A percentile compares a stretch with the other conserved stretches of the same genome.
phyloP scores from a whole-genome alignment of 306 rosid species.

The Calophaca sinica region DNA sequence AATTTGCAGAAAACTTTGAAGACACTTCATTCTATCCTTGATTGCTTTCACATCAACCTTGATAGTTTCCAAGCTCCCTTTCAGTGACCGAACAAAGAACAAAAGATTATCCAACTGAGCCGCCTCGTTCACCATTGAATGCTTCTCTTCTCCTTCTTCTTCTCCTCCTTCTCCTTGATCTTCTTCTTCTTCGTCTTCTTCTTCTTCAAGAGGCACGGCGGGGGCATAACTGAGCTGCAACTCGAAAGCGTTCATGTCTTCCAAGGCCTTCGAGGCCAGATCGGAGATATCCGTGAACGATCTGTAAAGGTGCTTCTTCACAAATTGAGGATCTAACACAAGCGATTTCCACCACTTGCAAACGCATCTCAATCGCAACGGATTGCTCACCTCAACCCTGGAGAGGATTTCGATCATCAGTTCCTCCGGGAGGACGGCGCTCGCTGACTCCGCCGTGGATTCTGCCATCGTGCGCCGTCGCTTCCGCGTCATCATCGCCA shows the following conservation, averaged over 20 bases:
- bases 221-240: constrained; percentile 36
- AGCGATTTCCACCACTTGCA: constrained; percentile 51
- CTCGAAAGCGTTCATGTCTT: constrained; percentile 41
- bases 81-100: constrained; percentile 27
- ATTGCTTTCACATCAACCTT: constrained; percentile 41
- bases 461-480: constrained; percentile 36
- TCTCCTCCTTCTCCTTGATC: neutral
- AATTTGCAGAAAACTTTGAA: constrained; percentile 44
- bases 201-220: neutral
- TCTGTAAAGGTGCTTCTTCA: constrained; percentile 36
- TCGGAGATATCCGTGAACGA: constrained; percentile 43
- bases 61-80: constrained; percentile 41
- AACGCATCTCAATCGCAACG: constrained; percentile 48
- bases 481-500: constrained; percentile 42
- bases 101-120: constrained; percentile 42
- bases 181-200: neutral
- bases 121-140: constrained; percentile 31
- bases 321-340: constrained; percentile 48
- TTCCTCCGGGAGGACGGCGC: constrained; percentile 40
- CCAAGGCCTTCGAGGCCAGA: constrained; percentile 41
- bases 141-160: neutral
- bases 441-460: neutral
- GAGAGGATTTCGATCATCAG: constrained; percentile 47
- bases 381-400: constrained; percentile 41
- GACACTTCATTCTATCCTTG: constrained; percentile 42